Evolutionary conservation across 495 filamentous ascomycete genomes (phyloP).

Genomic region (Penicillium taxi): DNA sequence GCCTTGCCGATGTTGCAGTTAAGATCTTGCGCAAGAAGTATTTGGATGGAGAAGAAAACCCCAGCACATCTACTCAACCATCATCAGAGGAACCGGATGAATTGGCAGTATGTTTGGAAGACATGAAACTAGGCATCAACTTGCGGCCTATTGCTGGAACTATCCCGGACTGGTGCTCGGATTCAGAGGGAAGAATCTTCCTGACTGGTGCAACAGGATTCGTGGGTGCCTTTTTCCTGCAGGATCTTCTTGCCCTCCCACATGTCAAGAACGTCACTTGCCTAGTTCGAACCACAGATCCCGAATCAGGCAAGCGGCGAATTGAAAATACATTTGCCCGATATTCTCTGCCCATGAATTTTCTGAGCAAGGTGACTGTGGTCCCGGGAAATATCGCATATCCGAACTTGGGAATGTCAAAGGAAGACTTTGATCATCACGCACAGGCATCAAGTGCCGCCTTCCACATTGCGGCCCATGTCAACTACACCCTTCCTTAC

Average conservation of each 20-base stretch:
- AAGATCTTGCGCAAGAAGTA: slow-evolving; percentile 3
- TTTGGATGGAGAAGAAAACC: too few species aligned
- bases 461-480: slow-evolving; percentile 16
- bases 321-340: not conserved
- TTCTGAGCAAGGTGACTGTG: not conserved
- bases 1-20: not conserved
- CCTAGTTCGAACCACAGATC: slow-evolving; percentile 1
- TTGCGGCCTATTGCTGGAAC: slow-evolving; percentile 9
- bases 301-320: not conserved
- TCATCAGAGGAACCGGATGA: too few species aligned
- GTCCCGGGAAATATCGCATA: slow-evolving; percentile 10
- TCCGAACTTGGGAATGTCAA: not conserved
- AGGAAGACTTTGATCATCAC: slow-evolving; percentile 4
- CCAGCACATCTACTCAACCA: too few species aligned
- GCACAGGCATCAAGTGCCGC: slow-evolving; percentile 6
- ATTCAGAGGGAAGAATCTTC: slow-evolving; percentile 1
- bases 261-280: slow-evolving; percentile 9
- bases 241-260: slow-evolving; percentile 1
- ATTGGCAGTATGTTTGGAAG: too few species aligned
- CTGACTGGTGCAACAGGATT: slow-evolving; percentile 13
- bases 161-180: not conserved
- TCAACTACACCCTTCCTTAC: slow-evolving; percentile 19
- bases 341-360: not conserved
- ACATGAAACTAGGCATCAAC: too few species aligned
- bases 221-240: slow-evolving; percentile 1